These are phyloP conservation scores for Plasmodium knowlesi DNA, from an alignment of 169 alveolate genomes.

Conservation along the genomic window DNA sequence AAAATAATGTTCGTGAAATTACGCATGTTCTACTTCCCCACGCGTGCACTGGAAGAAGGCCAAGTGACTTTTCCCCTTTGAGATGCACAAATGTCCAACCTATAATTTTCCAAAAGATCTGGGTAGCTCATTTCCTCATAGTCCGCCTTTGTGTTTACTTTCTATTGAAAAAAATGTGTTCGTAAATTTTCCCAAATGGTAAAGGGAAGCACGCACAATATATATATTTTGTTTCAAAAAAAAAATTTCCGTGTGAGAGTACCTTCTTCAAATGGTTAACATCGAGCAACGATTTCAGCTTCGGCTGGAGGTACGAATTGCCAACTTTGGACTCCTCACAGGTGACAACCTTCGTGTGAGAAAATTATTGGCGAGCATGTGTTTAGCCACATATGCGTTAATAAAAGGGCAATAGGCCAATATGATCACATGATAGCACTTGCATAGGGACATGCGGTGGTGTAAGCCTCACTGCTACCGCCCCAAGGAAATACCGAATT, in stretches of 20 bases:
- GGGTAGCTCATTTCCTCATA: conserved; percentile 14
- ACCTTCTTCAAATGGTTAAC: conserved; percentile 72
- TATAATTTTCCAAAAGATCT: conserved; percentile 35
- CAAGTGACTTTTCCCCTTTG: background rate
- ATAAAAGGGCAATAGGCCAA: background rate
- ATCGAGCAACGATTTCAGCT: conserved; percentile 19
- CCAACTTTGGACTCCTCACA: conserved; percentile 42
- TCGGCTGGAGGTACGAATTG: conserved; percentile 33
- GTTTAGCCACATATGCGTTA: background rate
- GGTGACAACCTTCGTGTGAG: conserved; percentile 17
- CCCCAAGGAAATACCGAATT: background rate
- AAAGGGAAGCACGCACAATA: background rate
- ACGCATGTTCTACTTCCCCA: background rate
- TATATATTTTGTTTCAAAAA: background rate
- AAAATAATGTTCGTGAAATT: background rate
- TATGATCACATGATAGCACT: background rate
- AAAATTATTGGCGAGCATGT: background rate
- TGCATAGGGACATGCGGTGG: background rate
- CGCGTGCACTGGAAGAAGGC: background rate
- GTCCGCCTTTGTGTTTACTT: background rate
- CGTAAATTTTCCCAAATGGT: background rate
- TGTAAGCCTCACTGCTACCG: background rate
- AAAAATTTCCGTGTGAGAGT: background rate
- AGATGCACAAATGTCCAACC: conserved; percentile 8
- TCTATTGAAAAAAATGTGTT: conserved; percentile 6